Evolutionary conservation across 305 asterid species (phyloP), one percentile per base, ranked within the genome.

Genomic region (Fraxinus albicans): DNA sequence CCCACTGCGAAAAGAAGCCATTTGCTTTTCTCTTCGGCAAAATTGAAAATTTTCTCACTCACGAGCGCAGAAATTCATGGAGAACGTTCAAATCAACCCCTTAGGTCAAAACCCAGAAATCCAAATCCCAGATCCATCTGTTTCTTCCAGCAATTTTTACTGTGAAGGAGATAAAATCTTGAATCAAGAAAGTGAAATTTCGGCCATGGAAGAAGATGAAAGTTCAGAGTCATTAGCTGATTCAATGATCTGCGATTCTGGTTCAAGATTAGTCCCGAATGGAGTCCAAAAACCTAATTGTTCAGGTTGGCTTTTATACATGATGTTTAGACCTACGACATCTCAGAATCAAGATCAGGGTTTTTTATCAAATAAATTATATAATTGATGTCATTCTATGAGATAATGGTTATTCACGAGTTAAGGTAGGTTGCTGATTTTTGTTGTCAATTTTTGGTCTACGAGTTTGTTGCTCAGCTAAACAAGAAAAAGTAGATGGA

Each of bases 211-310:
- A 53, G 97, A 92, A 87, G 94, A 89, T 69, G 92, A 80, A 83
- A 72, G 10, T n/a, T 84, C 81, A 23, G 93, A 89, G 60, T 85
- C 93, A 13, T 87, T 90, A 78, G 89, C 92, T 73, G 97, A 94
- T 84, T 85, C 88, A 7, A 95, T 95, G 98, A 89, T 93, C 78
- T 95, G 98, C 77, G 94, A 92, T 84, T 83, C 91, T 69, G 90
- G 92, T 79, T 92, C 98, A 17, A 89, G 84, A 81, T 76, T 96
- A 31, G 90, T 95, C 77, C 90, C 86, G 1, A 86, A 75, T 72
- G 99, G 99, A 55, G 89, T 93, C 84, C 47, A 83, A 1, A 88
- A 74, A 79, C 85, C 93, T 78, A 81, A 72, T 79, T 90, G 93
- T 81, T 35, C 88, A 85, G 98, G 99, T 96, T 81, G 73, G 92